A percentile compares a stretch with the other conserved stretches of the same genome.
Evolutionary conservation across 805 yeast species (phyloP).

Genomic region (Metschnikowia anglica): DNA sequence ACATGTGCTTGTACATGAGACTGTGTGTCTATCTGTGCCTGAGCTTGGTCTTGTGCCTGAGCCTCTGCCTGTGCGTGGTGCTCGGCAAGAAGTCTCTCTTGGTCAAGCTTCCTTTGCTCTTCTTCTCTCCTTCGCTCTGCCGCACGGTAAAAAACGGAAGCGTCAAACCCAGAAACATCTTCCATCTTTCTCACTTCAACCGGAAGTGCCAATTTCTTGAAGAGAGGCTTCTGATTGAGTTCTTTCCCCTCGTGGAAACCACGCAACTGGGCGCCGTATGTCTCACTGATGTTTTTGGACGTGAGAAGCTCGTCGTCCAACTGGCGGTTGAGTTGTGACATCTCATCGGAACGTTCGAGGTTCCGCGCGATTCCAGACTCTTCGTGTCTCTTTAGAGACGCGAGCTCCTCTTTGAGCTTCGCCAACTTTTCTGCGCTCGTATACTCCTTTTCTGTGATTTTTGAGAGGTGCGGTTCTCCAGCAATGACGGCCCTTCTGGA

Average conservation of each 20-base stretch:
- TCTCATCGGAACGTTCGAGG: conserved; percentile 5
- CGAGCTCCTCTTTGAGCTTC: conserved; percentile 26
- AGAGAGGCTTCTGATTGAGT: conserved; percentile 4
- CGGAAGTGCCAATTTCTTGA: conserved; percentile 7
- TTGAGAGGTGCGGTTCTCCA: conserved; percentile 15
- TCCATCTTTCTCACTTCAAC: conserved; percentile 15
- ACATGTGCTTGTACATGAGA: background rate
- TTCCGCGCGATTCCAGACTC: background rate
- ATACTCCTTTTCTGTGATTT: conserved; percentile 21
- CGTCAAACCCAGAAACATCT: conserved; percentile 20
- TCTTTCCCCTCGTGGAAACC: background rate
- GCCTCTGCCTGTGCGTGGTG: background rate
- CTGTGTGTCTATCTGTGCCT: background rate
- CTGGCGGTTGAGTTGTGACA: conserved; percentile 9
- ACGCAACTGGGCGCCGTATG: conserved; percentile 5
- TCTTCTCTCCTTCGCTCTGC: conserved; percentile 16
- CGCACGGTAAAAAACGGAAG: conserved; percentile 16
- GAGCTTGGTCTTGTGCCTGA: background rate
- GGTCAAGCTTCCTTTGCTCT: conserved; percentile 11
- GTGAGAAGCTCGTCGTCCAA: conserved; percentile 17
- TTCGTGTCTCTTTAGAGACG: conserved; percentile 3
- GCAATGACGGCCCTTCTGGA: conserved; percentile 30
- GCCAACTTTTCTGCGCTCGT: conserved; percentile 20
- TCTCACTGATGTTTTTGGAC: conserved; percentile 8
- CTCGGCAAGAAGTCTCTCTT: conserved; percentile 3